Conservation (phyloP, 78 protist genomes). For the Dictyostelium brefeldianum region DNA sequence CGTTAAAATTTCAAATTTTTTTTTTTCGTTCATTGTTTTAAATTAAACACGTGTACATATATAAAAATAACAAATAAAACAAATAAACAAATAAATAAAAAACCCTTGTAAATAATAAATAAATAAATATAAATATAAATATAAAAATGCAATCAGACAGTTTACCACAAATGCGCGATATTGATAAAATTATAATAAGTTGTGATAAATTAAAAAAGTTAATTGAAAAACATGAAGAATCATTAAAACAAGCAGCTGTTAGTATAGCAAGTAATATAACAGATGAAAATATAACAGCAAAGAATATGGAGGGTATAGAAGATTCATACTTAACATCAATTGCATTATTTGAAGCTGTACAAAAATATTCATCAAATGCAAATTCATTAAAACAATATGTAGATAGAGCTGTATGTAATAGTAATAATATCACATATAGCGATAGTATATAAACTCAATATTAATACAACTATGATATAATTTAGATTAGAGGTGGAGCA, state of each 20-base stretch:
- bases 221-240: not conserved
- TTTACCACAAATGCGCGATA: slow-evolving; percentile 37
- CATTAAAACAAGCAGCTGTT: slow-evolving; percentile 19
- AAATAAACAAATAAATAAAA: not conserved
- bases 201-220: slow-evolving; percentile 4
- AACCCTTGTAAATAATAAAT: not conserved
- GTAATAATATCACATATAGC: not conserved
- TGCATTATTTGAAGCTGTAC: not conserved
- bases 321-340: slow-evolving; percentile 11
- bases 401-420: not conserved
- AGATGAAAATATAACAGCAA: not conserved
- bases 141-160: slow-evolving; percentile 20
- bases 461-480: not conserved
- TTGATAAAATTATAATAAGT: slow-evolving; percentile 5
- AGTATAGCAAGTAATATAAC: slow-evolving; percentile 10
- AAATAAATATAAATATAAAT: not conserved
- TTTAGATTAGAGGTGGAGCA: not conserved
- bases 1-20: not conserved
- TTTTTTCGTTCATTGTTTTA: not conserved
- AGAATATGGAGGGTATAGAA: not conserved
- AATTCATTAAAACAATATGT: not conserved
- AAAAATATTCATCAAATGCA: not conserved
- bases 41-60: not conserved
- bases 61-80: not conserved
- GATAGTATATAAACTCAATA: not conserved